A percentile compares a stretch with the other conserved stretches of the same genome.
These are phyloP conservation scores for Ceratocystis huliohia DNA, from an alignment of 2,329 filamentous ascomycete species.

Conservation along the genomic window DNA sequence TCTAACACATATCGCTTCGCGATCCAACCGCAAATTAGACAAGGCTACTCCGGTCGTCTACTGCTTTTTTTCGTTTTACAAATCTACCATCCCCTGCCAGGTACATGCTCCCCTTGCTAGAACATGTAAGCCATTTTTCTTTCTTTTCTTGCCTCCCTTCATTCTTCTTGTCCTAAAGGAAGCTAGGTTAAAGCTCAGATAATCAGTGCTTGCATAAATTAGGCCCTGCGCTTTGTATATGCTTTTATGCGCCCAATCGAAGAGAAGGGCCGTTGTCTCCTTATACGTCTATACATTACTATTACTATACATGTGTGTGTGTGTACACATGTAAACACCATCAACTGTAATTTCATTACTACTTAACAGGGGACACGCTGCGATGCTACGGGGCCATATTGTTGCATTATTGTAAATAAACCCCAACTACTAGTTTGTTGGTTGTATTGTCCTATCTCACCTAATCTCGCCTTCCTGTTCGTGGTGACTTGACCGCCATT, in stretches of 20 bases:
- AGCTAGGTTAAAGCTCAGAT: background rate
- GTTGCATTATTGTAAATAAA: background rate
- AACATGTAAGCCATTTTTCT: background rate
- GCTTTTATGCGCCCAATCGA: background rate
- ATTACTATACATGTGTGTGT: no score
- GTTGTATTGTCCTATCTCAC: background rate
- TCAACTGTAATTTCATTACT: background rate
- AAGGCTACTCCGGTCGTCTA: background rate
- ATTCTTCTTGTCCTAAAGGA: background rate
- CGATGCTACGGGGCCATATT: background rate
- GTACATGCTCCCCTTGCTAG: no score
- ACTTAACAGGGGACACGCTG: background rate
- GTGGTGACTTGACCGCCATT: background rate
- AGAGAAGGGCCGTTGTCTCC: background rate
- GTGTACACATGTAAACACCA: background rate
- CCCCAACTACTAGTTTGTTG: background rate
- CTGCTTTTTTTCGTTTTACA: background rate
- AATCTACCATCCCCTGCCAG: no score
- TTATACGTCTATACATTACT: no score
- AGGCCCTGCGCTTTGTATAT: background rate
- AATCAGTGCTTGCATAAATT: background rate
- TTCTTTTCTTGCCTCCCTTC: background rate
- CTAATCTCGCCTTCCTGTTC: background rate
- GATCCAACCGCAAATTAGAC: no score
- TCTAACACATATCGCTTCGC: no score